Conservation (phyloP, 371 early-diverging fungal genomes). For the Rhizopus sp. region DNA sequence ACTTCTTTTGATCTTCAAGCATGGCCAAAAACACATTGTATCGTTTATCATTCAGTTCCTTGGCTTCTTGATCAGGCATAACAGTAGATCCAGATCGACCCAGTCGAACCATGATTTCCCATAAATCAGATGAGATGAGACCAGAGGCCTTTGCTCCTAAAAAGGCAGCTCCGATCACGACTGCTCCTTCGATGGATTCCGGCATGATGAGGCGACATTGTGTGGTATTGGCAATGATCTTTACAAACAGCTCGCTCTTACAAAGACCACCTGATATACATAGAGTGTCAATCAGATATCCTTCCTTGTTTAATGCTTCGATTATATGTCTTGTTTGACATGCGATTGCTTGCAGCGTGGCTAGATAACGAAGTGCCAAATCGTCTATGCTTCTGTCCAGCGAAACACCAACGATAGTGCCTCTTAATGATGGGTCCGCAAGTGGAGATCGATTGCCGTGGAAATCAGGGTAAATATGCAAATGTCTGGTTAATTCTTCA, state of each 20-base stretch:
- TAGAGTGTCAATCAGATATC: constrained; percentile 61
- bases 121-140: constrained; percentile 28
- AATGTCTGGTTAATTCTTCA: constrained; percentile 47
- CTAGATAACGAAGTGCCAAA: constrained; percentile 63
- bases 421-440: constrained; percentile 68
- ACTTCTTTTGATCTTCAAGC: constrained; percentile 60
- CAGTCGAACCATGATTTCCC: constrained; percentile 63
- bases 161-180: constrained; percentile 73
- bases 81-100: constrained; percentile 54
- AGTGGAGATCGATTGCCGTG: constrained; percentile 81
- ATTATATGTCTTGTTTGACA: constrained; percentile 68
- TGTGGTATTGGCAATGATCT: constrained; percentile 61
- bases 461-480: constrained; percentile 76
- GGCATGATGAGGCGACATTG: constrained; percentile 60
- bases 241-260: constrained; percentile 64
- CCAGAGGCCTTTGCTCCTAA: constrained; percentile 65
- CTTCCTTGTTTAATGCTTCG: constrained; percentile 50
- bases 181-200: constrained; percentile 62
- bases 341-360: constrained; percentile 65
- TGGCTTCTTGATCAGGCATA: constrained; percentile 48
- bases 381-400: constrained; percentile 58
- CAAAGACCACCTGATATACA: constrained; percentile 74
- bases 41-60: constrained; percentile 51
- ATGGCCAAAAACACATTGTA: constrained; percentile 61
- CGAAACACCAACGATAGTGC: constrained; percentile 62